Base-by-base conservation (phyloP, 2,329 filamentous ascomycete species). In the Clonostachys sp. region DNA sequence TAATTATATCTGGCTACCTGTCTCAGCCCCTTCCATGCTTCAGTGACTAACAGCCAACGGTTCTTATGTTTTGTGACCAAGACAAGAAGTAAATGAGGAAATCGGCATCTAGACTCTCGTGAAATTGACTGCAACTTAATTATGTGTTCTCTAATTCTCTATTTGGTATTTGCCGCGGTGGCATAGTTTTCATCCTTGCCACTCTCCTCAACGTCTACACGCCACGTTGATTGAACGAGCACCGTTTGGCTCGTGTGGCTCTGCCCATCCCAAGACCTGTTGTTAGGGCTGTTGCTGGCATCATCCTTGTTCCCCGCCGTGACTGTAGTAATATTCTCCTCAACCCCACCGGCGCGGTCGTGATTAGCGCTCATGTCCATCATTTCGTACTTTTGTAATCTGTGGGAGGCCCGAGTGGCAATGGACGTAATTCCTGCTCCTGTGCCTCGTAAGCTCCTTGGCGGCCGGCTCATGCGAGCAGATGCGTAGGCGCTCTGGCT, bases 221-320 rank as follows among this genome's bases (percentile, higher is more conserved):
- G 51, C 59, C 58, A 61, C 16, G 57, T 57, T 47, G 58, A 57
- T 7, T 61, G 54, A 34, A 61, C 59, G 12, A 61, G 48, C 42
- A 61, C 60, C 39, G 54, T 61, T 20, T 61, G 59, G 34, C 58
- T 61, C 8, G 57, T 57, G 14, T 50, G 2, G 49, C 49, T 7
- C 41, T 55, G 53, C 4, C 52, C 49, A 42, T 57, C 55, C 55
- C 55, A 57, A 12, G 48, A 50, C 12, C 42, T 5, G 40, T 36
- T 30, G 54, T 49, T 9, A 45, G 18, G 13, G 48, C 45, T 14
- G 44, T 35, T 5, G 50, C 47, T 48, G 12, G 44, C 45, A 41
- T 38, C 46, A 13, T 18, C 5, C 53, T 50, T 51, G 40, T 45
- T 44, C 39, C 24, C 35, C 12, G 30, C 43, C 42, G 50, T 49